These are phyloP conservation scores for Tylopilus sp. DNA, from an alignment of 768 basidiomycete genomes.

Conservation along the genomic window DNA sequence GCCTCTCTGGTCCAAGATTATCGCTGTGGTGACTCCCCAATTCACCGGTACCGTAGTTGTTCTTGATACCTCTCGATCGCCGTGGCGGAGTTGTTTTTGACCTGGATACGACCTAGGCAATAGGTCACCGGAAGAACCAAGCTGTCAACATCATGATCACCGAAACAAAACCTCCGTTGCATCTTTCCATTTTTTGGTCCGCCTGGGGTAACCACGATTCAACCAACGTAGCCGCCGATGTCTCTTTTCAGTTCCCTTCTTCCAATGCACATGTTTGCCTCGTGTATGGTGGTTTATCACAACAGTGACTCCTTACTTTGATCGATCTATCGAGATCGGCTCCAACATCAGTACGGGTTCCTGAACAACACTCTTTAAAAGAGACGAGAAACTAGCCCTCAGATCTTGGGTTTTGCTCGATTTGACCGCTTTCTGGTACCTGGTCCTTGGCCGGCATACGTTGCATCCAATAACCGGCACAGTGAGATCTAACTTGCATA, in stretches of 20 bases:
- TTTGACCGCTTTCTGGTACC: not conserved
- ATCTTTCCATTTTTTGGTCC: slow-evolving; percentile 1
- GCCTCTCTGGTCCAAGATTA: slow-evolving; percentile 8
- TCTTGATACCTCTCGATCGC: slow-evolving; percentile 12
- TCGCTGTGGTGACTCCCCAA: slow-evolving; percentile 18
- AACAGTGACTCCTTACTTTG: not conserved
- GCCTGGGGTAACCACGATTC: not conserved
- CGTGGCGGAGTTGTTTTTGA: slow-evolving; percentile 10
- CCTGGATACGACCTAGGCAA: not conserved
- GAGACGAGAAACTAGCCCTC: not conserved
- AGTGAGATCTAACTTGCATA: not conserved
- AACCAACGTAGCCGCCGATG: not conserved
- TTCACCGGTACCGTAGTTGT: slow-evolving; percentile 14
- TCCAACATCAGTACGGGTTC: not conserved
- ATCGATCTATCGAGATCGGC: slow-evolving; percentile 6
- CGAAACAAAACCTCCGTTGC: slow-evolving; percentile 5
- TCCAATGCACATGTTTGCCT: slow-evolving; percentile 5
- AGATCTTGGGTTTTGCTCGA: not conserved
- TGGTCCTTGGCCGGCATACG: not conserved
- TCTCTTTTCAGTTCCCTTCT: not conserved
- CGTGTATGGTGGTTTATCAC: slow-evolving; percentile 7
- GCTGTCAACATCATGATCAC: slow-evolving; percentile 7
- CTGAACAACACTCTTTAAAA: not conserved
- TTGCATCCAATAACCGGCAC: not conserved
- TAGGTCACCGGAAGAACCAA: slow-evolving; percentile 14